Base-by-base conservation (phyloP, 495 filamentous ascomycete genomes). In the Penicillium simplicissimum region DNA sequence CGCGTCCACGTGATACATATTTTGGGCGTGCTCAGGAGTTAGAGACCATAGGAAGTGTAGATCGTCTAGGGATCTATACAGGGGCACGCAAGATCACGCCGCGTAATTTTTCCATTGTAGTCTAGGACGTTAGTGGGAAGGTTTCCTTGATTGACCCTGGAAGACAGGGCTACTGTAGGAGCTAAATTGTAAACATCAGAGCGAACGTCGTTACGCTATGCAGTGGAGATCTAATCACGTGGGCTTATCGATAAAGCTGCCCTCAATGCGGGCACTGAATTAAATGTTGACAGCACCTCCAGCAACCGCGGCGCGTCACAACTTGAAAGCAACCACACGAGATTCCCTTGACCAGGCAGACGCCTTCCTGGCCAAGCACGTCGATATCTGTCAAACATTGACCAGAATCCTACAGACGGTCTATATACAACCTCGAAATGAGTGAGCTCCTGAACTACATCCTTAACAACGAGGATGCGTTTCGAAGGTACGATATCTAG, bases 401-500 rank as follows among this genome's bases (percentile, higher is more conserved):
- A 34, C 19, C 5, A 21, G 4, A 38, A 19, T 33, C 9, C 13
- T 4, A 6, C 19, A 21, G 21, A 9, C 28, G 0, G 31, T 54
- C 17, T 45, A 23, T 52, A 48, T 58, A 65, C 58, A 31, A 52
- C 53, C 42, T 21, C 63, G 64, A 45, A 34, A 89, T 88, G 86
- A 82, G 74, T 62, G 80, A 85, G 37, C 84, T 89, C 36, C 76
- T 90, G 35, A 69, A 79, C 52, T 89, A 85, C 67, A 82, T 91
- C 52, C 73, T 85, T 52, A 73, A 76, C 21, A 79, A 87, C 56
- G 86, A 87, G 72, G 84, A 88, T 64, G 81, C 85, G 31, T 91
- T 90, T 61, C 79, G 84, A 75, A 85, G 81, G 88, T 90, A 75
- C 40, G 33, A 9, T 45, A 49, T 19, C 28, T 13, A 43, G 36